Conservation (phyloP, 78 protist species). For the Bodo saltans region DNA sequence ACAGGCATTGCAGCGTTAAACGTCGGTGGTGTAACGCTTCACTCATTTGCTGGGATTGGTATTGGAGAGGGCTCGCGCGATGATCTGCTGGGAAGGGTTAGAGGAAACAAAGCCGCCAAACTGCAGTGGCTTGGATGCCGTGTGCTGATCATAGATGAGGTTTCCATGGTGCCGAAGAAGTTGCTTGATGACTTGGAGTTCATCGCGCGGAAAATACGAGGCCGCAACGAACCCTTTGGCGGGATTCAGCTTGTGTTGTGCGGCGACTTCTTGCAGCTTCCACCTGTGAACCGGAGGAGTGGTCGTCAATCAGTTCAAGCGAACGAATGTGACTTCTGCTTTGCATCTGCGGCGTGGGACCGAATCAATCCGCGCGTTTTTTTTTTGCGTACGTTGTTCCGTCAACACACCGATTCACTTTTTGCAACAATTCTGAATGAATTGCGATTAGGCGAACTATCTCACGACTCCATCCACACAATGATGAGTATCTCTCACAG, state of each 20-base stretch:
- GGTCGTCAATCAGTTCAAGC: not conserved
- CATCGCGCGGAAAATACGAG: slow-evolving; percentile 38
- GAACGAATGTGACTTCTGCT: not conserved
- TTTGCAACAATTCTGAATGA: not conserved
- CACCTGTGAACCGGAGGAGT: slow-evolving; percentile 66
- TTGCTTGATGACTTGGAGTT: slow-evolving; percentile 60
- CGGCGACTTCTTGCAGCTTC: slow-evolving; percentile 80
- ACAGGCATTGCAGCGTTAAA: slow-evolving; percentile 77
- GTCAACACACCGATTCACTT: not conserved
- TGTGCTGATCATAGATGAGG: slow-evolving; percentile 74
- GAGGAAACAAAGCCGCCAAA: not conserved
- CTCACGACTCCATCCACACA: too few species aligned
- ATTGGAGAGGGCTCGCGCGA: not conserved
- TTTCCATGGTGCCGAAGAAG: slow-evolving; percentile 64
- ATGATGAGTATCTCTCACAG: too few species aligned
- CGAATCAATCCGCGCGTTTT: not conserved
- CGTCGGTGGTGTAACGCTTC: slow-evolving; percentile 75
- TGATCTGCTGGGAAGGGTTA: slow-evolving; percentile 1
- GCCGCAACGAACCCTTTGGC: slow-evolving; percentile 56
- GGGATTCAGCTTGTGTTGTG: slow-evolving; percentile 67
- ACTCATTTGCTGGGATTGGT: slow-evolving; percentile 61
- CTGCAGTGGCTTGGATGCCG: slow-evolving; percentile 45
- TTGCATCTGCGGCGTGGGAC: not conserved
- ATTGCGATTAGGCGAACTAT: slow-evolving; percentile 1
- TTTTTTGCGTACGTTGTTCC: not conserved